These are phyloP conservation scores for Vigna nakashimae DNA, from an alignment of 306 rosid genomes.

Conservation along the genomic window DNA sequence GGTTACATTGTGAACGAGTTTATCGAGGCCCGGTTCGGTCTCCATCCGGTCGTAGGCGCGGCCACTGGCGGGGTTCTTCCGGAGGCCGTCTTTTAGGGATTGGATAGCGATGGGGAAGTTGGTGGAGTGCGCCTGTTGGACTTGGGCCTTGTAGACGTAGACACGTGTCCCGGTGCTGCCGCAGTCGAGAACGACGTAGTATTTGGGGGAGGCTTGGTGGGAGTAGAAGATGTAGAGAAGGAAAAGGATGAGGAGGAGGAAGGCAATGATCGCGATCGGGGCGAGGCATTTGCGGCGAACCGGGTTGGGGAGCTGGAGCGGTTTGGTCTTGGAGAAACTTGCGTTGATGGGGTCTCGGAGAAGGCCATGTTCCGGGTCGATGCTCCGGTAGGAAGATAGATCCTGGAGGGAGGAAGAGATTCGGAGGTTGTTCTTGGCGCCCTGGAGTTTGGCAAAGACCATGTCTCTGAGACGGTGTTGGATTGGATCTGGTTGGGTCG, in stretches of 20 bases:
- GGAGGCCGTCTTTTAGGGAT: constrained; percentile 52
- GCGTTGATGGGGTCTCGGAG: background rate
- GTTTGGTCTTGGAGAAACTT: constrained; percentile 73
- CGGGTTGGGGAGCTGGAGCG: constrained; percentile 51
- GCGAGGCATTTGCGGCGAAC: constrained; percentile 57
- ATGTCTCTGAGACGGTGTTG: constrained; percentile 35
- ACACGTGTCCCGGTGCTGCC: constrained; percentile 96
- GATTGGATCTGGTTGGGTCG: background rate
- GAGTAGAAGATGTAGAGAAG: constrained; percentile 63
- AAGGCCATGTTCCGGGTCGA: background rate
- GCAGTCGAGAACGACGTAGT: constrained; percentile 82
- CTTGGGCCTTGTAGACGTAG: constrained; percentile 70
- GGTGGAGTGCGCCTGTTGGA: constrained; percentile 41
- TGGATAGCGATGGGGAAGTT: constrained; percentile 66
- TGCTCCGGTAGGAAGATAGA: constrained; percentile 65
- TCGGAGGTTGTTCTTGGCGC: constrained; percentile 57
- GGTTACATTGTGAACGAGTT: constrained; percentile 66
- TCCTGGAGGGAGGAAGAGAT: constrained; percentile 91
- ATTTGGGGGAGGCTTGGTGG: constrained; percentile 61
- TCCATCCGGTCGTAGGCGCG: constrained; percentile 96
- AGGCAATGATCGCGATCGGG: constrained; percentile 35
- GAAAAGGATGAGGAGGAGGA: constrained; percentile 52
- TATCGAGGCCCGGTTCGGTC: constrained; percentile 94
- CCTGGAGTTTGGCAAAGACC: constrained; percentile 61
- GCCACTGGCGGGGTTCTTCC: constrained; percentile 53